Base-by-base conservation (phyloP, 169 alveolate genomes). In the Eimeria tenella region DNA sequence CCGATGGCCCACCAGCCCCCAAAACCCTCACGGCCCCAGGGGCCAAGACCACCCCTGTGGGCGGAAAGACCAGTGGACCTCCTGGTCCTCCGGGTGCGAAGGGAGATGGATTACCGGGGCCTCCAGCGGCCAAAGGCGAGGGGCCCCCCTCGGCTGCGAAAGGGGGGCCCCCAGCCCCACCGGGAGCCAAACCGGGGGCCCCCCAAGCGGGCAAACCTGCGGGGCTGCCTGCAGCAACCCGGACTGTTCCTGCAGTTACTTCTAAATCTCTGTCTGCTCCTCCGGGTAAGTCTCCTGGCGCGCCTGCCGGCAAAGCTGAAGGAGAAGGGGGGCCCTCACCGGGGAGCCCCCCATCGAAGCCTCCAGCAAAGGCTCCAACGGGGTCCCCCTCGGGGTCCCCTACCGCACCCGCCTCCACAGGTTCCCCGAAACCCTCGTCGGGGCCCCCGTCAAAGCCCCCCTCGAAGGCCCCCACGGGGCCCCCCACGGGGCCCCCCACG, bases 241-340 rank as follows among this genome's bases (percentile, higher is more conserved):
- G 82, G 49, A 73, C 82, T 21, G 82, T 73, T 31, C 82, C 82
- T 21, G 50, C 82, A n/a, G 55, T 42, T 50, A 73, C 82, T 5
- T 31, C 53, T 9, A 73, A 73, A 15, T 42, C 82, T 17, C 19
- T 42, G 0, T 42, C 82, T 73, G 19, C 82, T 73, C 82, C 82
- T 7, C 82, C 82, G 15, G 55, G 55, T 50, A 73, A 73, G 19
- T n/a, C 82, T 5, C 49, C 82, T 10, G 55, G 55, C 21, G 53
- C 82, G 7, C 55, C 82, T n/a, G 82, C 82, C 8, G 82, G 93
- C 3, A 50, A 58, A 56, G 23, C 5, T n/a, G 75, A 49, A 11
- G 5, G 21, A 10, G 15, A 53, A 81, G 88, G 65, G 23, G 65
- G 63, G 88, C n/a, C 83, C 15, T 1, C 60, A 19, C 52, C 90